A percentile compares a stretch with the other conserved stretches of the same genome.
These are phyloP conservation scores for Tylopilus cervinicoccineus DNA, from an alignment of 768 basidiomycete genomes.

Conservation along the genomic window DNA sequence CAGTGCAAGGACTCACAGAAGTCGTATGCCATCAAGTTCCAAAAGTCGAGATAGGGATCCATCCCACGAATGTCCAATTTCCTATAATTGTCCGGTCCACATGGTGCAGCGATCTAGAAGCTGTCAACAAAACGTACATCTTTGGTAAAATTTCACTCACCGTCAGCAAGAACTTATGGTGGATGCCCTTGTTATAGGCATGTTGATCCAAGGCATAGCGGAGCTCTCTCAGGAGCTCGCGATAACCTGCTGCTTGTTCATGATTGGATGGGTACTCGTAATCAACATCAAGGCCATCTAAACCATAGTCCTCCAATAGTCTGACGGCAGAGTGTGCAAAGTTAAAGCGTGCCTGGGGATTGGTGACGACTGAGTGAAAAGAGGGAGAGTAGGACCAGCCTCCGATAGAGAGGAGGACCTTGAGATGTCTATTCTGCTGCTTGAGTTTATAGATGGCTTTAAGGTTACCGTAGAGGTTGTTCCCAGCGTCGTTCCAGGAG, in stretches of 20 bases:
- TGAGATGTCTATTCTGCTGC: slow-evolving; percentile 77
- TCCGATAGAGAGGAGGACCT: slow-evolving; percentile 83
- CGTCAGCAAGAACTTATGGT: slow-evolving; percentile 69
- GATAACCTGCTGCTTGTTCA: slow-evolving; percentile 77
- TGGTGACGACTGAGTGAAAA: slow-evolving; percentile 79
- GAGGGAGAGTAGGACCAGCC: slow-evolving; percentile 93
- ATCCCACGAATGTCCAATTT: slow-evolving; percentile 78
- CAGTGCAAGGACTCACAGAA: slow-evolving; percentile 54
- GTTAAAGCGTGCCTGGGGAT: slow-evolving; percentile 53
- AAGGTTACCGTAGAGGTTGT: slow-evolving; percentile 93
- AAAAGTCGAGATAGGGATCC: slow-evolving; percentile 87
- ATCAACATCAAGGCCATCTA: slow-evolving; percentile 91
- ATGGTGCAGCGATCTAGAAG: slow-evolving; percentile 83
- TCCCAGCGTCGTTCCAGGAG: slow-evolving; percentile 89
- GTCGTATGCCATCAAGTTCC: slow-evolving; percentile 97
- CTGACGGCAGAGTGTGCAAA: slow-evolving; percentile 82
- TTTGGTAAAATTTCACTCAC: slow-evolving; percentile 39
- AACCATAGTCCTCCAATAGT: slow-evolving; percentile 84
- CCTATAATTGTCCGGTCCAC: slow-evolving; percentile 82
- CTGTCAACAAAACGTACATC: neutral
- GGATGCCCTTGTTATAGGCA: slow-evolving; percentile 55
- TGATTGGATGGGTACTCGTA: slow-evolving; percentile 89
- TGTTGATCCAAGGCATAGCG: slow-evolving; percentile 73
- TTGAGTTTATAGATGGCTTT: slow-evolving; percentile 92
- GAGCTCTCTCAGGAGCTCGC: slow-evolving; percentile 74